phyloP scores from a whole-genome alignment of 495 filamentous ascomycete species.

The Penicillium waksmanii region DNA sequence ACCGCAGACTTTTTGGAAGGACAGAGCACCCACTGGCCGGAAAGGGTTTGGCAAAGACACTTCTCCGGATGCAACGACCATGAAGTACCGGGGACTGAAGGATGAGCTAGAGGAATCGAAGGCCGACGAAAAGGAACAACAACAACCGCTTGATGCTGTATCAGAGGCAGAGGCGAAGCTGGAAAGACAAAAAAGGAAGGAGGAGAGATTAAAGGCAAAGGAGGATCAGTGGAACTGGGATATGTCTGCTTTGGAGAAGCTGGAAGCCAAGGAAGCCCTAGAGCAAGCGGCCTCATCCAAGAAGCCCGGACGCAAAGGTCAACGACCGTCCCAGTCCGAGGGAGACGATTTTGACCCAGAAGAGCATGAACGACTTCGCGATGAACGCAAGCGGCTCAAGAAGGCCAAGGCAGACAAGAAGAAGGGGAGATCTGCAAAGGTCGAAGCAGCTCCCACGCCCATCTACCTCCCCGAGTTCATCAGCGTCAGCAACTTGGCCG shows the following conservation, averaged over 20 bases:
- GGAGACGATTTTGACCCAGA: constrained; percentile 45
- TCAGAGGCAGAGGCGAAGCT: constrained; percentile 6
- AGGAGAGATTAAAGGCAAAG: constrained; percentile 14
- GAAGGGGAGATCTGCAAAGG: constrained; percentile 46
- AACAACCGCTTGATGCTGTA: not conserved
- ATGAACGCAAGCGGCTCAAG: constrained; percentile 50
- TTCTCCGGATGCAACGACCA: constrained; percentile 9
- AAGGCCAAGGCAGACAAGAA: constrained; percentile 47
- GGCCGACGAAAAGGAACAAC: too few relatives aligned
- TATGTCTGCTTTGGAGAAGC: constrained; percentile 33
- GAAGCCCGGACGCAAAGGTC: constrained; percentile 35
- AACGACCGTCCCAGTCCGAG: constrained; percentile 28
- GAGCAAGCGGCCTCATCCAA: constrained; percentile 10
- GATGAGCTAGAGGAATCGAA: constrained; percentile 10
- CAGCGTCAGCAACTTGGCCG: constrained; percentile 81
- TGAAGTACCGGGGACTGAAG: constrained; percentile 30
- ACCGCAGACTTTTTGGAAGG: not conserved
- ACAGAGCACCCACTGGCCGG: not conserved
- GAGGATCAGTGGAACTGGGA: constrained; percentile 42
- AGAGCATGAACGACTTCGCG: constrained; percentile 32
- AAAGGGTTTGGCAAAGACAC: not conserved
- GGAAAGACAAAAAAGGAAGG: constrained; percentile 4
- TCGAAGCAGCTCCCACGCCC: constrained; percentile 52
- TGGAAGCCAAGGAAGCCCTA: constrained; percentile 23
- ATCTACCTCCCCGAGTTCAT: constrained; percentile 90